Base-by-base conservation (phyloP, 306 rosid genomes). In the Rubus idaeus region DNA sequence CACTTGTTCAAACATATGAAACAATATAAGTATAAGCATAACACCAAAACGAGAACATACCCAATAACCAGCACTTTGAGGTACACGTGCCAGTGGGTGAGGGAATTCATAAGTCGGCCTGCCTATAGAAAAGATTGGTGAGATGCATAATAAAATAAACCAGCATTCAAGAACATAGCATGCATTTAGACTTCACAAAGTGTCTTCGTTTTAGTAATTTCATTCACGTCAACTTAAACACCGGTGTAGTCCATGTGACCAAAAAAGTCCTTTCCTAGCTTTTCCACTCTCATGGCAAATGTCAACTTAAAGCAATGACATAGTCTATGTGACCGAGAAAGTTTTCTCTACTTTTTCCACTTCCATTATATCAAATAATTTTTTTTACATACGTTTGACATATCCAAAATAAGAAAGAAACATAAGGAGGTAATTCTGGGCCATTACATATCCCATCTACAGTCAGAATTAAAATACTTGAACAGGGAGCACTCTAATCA, bases 61-160 rank as follows among this genome's bases (percentile, higher is more conserved):
- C 99, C 99, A 92, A 78, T 95, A 88, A 73, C 97, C 97, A 73
- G 97, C 93, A 79, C 91, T 90, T 83, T 84, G 96, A 80, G 97
- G 89, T 74, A 95, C 99, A 62, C 96, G 97, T 70, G 97, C 99
- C 71, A 92, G 86, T 68, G 99, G 99, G 71, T 95, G 99, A 62
- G 97, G 93, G 81, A 95, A 95, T 77, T 88, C 92, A 75, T 84
- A 80, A 39, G 97, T 90, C 73, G 99, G 97, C 92, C 99, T 95
- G 93, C 87, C 82, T 78, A 85, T 87, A 80, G 73, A 84, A 70
- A 80, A 75, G 64, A 75, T 55, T 78, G 46, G 76, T 77, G 69
- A 83, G 85, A 77, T 71, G 73, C 46, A 45, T 67, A 69, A 71
- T 73, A 61, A 14, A 71, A 70, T 46, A 62, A 79, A 67, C 47